A percentile compares a stretch with the other conserved stretches of the same genome.
Conservation (phyloP, 1,139 yeast genomes). For the Casaregolazyma suthepensis region DNA sequence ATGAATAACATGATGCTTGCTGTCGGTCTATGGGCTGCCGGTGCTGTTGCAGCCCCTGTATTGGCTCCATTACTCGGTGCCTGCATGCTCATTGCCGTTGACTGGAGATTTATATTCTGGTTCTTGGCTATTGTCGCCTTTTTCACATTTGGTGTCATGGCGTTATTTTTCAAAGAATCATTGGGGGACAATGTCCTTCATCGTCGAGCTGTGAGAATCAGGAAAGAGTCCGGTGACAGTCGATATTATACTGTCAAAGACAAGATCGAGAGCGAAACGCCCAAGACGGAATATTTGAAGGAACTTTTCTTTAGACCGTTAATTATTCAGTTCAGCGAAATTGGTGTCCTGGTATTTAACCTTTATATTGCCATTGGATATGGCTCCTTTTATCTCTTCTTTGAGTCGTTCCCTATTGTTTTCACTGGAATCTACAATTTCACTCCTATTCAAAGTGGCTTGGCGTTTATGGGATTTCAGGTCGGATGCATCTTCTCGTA, state of each 20-base stretch:
- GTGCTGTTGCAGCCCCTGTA: slow-evolving; percentile 55
- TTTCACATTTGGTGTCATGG: slow-evolving; percentile 34
- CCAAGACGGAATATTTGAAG: background rate
- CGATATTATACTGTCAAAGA: slow-evolving; percentile 32
- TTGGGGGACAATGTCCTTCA: slow-evolving; percentile 42
- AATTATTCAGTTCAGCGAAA: slow-evolving; percentile 35
- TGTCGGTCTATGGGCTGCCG: slow-evolving; percentile 47
- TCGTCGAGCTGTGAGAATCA: no score
- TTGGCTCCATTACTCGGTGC: slow-evolving; percentile 74
- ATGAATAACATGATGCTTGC: slow-evolving; percentile 18
- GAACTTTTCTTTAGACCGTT: slow-evolving; percentile 46
- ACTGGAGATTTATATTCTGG: slow-evolving; percentile 41
- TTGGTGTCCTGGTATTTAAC: slow-evolving; percentile 33
- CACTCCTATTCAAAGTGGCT: slow-evolving; percentile 45
- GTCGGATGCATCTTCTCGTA: slow-evolving; percentile 38
- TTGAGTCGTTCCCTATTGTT: slow-evolving; percentile 58
- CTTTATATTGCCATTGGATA: slow-evolving; percentile 50
- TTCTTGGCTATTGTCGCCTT: slow-evolving; percentile 40
- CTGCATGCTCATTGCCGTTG: slow-evolving; percentile 33
- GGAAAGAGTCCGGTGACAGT: slow-evolving; percentile 42
- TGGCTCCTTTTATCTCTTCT: slow-evolving; percentile 50
- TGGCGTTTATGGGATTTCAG: slow-evolving; percentile 40
- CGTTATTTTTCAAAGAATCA: slow-evolving; percentile 47
- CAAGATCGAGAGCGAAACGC: slow-evolving; percentile 9
- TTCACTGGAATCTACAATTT: slow-evolving; percentile 42